A percentile compares a stretch with the other conserved stretches of the same genome.
Conservation (phyloP, 345 rosid species). For the Lepidium aucheri region DNA sequence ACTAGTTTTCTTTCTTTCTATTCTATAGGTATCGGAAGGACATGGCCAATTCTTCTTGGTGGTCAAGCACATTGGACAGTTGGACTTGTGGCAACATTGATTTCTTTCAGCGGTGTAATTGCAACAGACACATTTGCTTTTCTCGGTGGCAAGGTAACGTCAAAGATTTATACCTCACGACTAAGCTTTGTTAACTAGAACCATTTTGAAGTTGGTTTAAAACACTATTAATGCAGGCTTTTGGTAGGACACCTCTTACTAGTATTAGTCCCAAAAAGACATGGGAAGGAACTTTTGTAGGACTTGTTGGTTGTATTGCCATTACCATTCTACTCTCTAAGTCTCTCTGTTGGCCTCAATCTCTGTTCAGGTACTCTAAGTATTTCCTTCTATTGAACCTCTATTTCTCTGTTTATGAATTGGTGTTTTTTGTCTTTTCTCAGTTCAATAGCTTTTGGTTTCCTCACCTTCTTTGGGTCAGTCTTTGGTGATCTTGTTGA, state of each 20-base stretch:
- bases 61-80: slow-evolving; percentile 96
- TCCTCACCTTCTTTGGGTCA: slow-evolving; percentile 83
- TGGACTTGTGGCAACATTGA: slow-evolving; percentile 86
- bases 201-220: neutral
- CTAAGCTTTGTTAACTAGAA: neutral
- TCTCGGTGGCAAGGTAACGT: slow-evolving; percentile 76
- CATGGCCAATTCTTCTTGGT: slow-evolving; percentile 80
- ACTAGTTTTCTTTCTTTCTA: slow-evolving; percentile 15
- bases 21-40: slow-evolving; percentile 40
- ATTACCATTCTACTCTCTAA: slow-evolving; percentile 50
- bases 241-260: slow-evolving; percentile 77
- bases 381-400: neutral
- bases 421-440: neutral
- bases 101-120: slow-evolving; percentile 73
- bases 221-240: slow-evolving; percentile 42
- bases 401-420: neutral
- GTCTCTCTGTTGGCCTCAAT: slow-evolving; percentile 67
- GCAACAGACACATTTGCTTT: slow-evolving; percentile 91
- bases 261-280: slow-evolving; percentile 88
- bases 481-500: slow-evolving; percentile 92
- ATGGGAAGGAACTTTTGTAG: slow-evolving; percentile 85
- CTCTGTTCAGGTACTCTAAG: slow-evolving; percentile 59
- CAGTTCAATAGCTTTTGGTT: slow-evolving; percentile 81
- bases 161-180: neutral
- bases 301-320: slow-evolving; percentile 78